A percentile compares a stretch with the other conserved stretches of the same genome.
These are phyloP conservation scores for Letharia lupina DNA, from an alignment of 495 filamentous ascomycete species.

Conservation along the genomic window DNA sequence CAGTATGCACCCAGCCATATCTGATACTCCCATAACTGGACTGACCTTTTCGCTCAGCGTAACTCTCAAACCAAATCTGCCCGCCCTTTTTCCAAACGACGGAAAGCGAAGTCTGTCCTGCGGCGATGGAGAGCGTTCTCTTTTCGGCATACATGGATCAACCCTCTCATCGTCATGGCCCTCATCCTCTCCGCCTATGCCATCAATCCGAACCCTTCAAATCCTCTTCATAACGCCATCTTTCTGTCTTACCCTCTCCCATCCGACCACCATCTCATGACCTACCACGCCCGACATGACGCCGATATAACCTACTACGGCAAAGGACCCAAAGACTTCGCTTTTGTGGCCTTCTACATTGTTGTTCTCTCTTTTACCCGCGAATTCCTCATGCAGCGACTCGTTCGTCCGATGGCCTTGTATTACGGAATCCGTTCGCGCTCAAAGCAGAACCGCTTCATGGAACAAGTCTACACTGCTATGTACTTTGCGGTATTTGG, in stretches of 20 bases:
- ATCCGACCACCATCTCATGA: conserved; percentile 35
- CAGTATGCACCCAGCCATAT: conserved; percentile 29
- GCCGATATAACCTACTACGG: conserved; percentile 67
- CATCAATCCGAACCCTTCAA: conserved; percentile 69
- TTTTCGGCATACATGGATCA: conserved; percentile 70
- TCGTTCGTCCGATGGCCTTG: conserved; percentile 71
- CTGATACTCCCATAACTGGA: background rate
- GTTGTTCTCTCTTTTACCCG: conserved; percentile 86
- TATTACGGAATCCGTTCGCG: conserved; percentile 60
- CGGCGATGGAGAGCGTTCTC: conserved; percentile 58
- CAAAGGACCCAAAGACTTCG: conserved; percentile 77
- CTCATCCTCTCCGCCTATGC: conserved; percentile 61
- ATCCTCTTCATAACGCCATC: conserved; percentile 77
- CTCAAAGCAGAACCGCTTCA: conserved; percentile 82
- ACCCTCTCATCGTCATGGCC: conserved; percentile 62
- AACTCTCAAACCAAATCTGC: conserved; percentile 25
- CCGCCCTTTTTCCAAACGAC: conserved; percentile 41
- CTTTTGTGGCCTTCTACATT: conserved; percentile 85
- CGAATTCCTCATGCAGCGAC: conserved; percentile 92
- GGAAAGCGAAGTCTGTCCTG: conserved; percentile 50
- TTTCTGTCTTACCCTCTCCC: conserved; percentile 87
- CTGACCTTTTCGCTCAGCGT: conserved; percentile 14
- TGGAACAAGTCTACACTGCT: conserved; percentile 98
- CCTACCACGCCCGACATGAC: conserved; percentile 35
- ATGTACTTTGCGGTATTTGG: conserved; percentile 84